phyloP scores from a whole-genome alignment of 2,329 filamentous ascomycete genomes.

The Epichloe aotearoae region DNA sequence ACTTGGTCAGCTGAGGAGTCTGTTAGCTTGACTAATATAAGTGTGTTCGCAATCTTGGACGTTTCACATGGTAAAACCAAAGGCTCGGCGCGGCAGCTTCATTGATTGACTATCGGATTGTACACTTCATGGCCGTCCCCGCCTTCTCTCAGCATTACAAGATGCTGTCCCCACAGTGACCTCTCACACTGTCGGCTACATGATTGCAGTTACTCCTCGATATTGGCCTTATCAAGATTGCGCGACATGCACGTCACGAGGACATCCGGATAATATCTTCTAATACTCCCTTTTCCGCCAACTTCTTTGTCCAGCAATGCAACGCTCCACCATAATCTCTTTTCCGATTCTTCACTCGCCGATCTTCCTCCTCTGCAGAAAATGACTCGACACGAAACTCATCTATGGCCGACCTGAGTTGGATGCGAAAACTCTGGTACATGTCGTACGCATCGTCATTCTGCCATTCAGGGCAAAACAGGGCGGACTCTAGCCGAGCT shows the following conservation, averaged over 20 bases:
- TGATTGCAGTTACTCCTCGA: background rate
- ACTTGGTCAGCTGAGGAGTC: background rate
- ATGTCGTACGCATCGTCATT: constrained; percentile 20
- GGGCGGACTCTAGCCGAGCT: constrained; percentile 6
- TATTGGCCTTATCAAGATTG: background rate
- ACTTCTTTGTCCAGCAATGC: constrained; percentile 52
- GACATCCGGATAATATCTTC: constrained; percentile 23
- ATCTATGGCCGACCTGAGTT: constrained; percentile 28
- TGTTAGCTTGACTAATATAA: background rate
- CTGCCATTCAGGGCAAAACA: constrained; percentile 6
- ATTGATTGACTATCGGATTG: background rate
- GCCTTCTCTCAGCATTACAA: background rate
- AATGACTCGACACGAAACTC: constrained; percentile 36
- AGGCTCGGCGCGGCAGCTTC: background rate
- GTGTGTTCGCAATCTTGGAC: background rate
- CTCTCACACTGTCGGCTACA: background rate
- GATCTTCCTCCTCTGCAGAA: constrained; percentile 32
- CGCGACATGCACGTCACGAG: constrained; percentile 1
- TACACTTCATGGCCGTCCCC: background rate
- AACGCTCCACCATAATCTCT: constrained; percentile 59
- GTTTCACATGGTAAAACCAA: background rate
- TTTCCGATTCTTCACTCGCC: constrained; percentile 39
- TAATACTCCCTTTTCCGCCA: constrained; percentile 54
- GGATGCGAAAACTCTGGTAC: constrained; percentile 24
- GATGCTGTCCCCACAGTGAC: background rate